A percentile compares a stretch with the other conserved stretches of the same genome.
Evolutionary conservation across 257 asterid species (phyloP).

Genomic region (Catharanthus roseus): DNA sequence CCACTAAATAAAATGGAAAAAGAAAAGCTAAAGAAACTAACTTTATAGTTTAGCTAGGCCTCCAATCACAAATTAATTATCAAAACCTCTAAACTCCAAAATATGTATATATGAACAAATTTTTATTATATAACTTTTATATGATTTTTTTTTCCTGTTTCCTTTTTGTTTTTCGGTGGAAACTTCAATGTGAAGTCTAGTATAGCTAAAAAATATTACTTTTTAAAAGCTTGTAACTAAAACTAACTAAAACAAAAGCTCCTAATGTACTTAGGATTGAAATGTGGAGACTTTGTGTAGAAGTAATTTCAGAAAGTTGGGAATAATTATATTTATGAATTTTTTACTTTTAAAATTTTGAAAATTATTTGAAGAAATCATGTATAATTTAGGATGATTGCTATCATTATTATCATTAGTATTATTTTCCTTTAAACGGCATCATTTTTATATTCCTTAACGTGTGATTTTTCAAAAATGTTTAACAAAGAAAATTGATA

Average conservation of each 20-base stretch:
- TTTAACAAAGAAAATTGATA: conserved; percentile 7
- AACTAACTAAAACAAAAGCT: neutral
- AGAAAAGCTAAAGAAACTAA: conserved; percentile 9
- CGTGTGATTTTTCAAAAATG: neutral
- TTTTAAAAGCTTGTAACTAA: neutral
- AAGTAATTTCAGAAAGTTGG: conserved; percentile 11
- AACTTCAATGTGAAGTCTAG: conserved; percentile 3
- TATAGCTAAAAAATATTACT: neutral
- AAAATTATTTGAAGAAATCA: neutral
- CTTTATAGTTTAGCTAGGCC: conserved; percentile 5
- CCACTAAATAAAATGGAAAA: neutral
- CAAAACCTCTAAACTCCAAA: neutral
- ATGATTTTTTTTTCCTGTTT: too few species aligned
- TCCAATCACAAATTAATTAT: neutral
- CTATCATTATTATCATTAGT: too few species aligned
- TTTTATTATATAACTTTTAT: too few species aligned
- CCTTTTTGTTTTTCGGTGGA: too few species aligned
- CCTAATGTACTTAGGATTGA: neutral
- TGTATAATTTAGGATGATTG: neutral
- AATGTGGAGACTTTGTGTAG: conserved; percentile 6
- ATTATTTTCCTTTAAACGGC: neutral
- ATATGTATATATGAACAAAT: too few species aligned
- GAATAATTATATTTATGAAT: neutral
- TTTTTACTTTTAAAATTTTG: conserved; percentile 20
- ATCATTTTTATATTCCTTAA: neutral